Percentiles rank a stretch among this genome's conserved stretches.
Conservation (phyloP, 139 green algal species). For the Zygnema circumcarinatum region DNA sequence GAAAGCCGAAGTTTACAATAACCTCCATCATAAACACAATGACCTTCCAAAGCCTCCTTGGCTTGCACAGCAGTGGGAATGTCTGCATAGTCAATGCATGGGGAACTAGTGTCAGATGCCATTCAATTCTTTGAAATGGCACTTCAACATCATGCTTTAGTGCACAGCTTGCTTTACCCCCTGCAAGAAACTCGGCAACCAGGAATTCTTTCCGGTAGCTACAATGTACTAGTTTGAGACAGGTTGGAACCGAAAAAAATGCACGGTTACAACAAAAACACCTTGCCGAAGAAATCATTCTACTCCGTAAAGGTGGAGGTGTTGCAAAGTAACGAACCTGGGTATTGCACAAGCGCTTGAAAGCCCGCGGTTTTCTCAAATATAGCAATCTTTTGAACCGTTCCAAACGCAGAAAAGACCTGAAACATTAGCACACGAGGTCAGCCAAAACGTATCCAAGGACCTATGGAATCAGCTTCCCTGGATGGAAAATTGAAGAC, state of each 20-base stretch:
- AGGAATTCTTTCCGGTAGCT: no score
- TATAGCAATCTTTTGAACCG: conserved; percentile 75
- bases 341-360: conserved; percentile 72
- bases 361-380: conserved; percentile 74
- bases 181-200: no score
- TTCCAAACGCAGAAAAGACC: conserved; percentile 72
- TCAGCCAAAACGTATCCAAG: conserved; percentile 1
- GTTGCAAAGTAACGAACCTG: conserved; percentile 46
- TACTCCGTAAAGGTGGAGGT: no score
- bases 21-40: conserved; percentile 60
- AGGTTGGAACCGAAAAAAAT: no score
- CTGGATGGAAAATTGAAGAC: not conserved
- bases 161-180: no score
- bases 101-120: no score
- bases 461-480: not conserved
- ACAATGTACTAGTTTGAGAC: no score
- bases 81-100: conserved; percentile 50
- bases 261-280: no score
- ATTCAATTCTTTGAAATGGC: no score
- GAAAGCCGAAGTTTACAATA: conserved; percentile 54
- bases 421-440: conserved; percentile 5
- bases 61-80: conserved; percentile 28
- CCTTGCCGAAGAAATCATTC: no score
- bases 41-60: conserved; percentile 55
- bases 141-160: no score